A percentile compares a stretch with the other conserved stretches of the same genome.
Conservation (phyloP, 768 basidiomycete genomes). For the Termitomyces titanicus region DNA sequence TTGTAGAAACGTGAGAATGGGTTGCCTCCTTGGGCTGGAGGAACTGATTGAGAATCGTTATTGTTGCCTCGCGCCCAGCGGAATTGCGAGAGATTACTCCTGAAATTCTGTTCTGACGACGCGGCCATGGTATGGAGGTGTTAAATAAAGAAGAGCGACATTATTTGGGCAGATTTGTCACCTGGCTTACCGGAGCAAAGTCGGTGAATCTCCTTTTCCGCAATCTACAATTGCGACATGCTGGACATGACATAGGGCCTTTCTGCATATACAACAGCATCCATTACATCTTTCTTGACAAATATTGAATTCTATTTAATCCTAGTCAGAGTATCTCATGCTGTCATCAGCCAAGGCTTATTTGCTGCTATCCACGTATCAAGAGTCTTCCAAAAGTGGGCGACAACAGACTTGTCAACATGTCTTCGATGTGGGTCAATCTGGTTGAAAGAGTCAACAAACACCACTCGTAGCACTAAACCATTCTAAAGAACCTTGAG, state of each 20-base stretch:
- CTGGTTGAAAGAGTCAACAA: slow-evolving; percentile 33
- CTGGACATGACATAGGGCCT: too few species aligned
- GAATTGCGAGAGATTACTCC: slow-evolving; percentile 76
- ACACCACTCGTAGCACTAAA: not conserved
- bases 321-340: not conserved
- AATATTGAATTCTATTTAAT: too few species aligned
- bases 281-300: too few species aligned
- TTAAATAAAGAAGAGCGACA: too few species aligned
- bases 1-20: slow-evolving; percentile 88
- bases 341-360: slow-evolving; percentile 70
- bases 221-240: too few species aligned
- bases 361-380: slow-evolving; percentile 82
- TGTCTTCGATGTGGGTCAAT: slow-evolving; percentile 89
- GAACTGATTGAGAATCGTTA: slow-evolving; percentile 53
- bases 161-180: too few species aligned
- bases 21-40: slow-evolving; percentile 37
- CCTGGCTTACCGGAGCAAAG: too few species aligned
- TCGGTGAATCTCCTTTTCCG: too few species aligned
- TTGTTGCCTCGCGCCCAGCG: slow-evolving; percentile 76
- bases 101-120: slow-evolving; percentile 64
- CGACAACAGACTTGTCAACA: slow-evolving; percentile 91
- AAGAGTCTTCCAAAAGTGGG: slow-evolving; percentile 92
- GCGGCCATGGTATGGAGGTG: slow-evolving; percentile 19
- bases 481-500: slow-evolving; percentile 57
- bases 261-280: too few species aligned